Percentiles rank a stretch among this genome's conserved stretches.
phyloP scores from a whole-genome alignment of 192 early-diverging fungal species.

The Backusella liffmaniae region DNA sequence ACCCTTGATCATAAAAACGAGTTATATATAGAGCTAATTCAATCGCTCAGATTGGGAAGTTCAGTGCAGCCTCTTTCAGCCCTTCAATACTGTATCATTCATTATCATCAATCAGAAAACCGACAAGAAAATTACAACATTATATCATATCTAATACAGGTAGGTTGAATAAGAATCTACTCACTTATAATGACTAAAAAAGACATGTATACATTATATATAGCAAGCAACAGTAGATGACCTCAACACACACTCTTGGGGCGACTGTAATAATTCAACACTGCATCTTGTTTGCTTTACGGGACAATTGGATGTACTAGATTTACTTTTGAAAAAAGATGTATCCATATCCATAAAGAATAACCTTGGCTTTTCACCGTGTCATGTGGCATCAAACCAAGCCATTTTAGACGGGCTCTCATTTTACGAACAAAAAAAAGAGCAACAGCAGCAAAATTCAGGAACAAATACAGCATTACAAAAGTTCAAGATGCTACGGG shows the following conservation, averaged over 20 bases:
- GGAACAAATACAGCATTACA: constrained; percentile 17
- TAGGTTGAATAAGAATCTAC: background rate
- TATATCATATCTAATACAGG: background rate
- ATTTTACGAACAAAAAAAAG: background rate
- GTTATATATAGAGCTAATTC: background rate
- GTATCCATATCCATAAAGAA: constrained; percentile 9
- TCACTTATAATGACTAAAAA: background rate
- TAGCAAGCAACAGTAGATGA: constrained; percentile 7
- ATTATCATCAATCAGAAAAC: background rate
- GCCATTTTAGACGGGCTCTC: background rate
- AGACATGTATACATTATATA: background rate
- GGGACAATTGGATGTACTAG: constrained; percentile 3
- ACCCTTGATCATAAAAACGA: background rate
- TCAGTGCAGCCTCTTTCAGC: constrained; percentile 5
- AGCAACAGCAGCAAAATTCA: background rate
- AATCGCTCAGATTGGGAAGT: background rate
- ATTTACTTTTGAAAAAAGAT: constrained; percentile 13
- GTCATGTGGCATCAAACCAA: constrained; percentile 8
- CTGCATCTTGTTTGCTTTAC: constrained; percentile 22
- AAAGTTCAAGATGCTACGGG: constrained; percentile 18
- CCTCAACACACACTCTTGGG: constrained; percentile 12
- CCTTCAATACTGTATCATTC: constrained; percentile 4
- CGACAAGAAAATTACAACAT: background rate
- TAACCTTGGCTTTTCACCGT: constrained; percentile 10
- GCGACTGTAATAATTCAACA: constrained; percentile 18